Base-by-base conservation (phyloP, 352 stramenopile genomes). In the Phytopythium sindhum region DNA sequence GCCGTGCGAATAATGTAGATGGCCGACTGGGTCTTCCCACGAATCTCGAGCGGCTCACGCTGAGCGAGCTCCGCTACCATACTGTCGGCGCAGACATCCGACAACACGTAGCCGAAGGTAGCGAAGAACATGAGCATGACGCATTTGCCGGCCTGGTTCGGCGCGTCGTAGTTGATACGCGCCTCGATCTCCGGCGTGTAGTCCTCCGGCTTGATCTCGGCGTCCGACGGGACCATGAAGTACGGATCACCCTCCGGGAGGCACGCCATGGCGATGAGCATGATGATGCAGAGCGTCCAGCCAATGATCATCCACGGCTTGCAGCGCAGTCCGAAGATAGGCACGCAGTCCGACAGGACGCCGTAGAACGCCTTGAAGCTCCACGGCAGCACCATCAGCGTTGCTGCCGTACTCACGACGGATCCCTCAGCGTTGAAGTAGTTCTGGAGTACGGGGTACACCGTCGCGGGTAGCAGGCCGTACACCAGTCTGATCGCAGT, bases 21-120 rank as follows among this genome's bases (percentile, higher is more conserved):
- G 9, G 39, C 39, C 39, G 39, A 45, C 39, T 45, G 39, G 14
- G 39, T 45, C 39, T 45, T 45, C 14, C 39, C 39, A 45, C 39
- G 39, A 17, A 45, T 17, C 12, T 19, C 39, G 17, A 45, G 39
- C 17, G 39, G 39, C 39, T 45, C 39, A 6, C 39, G 17, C 39
- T 90, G 60, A 39, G 70, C 66, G 44, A 78, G 55, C 61, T 83
- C 67, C 11, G 83, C 75, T 17, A 45, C 39, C 39, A 45, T 45
- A 45, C 39, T 45, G 39, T 45, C 39, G 39, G 39, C 39, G 39
- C 26, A 77, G 0, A 92, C 81, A 59, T 91, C 82, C 11, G 84
- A 71, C 60, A 90, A 76, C 31, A 91, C 65, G 60, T 92, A 93
- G 26, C 84, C 84, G 29, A 86, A 53, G n/a, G 80, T 74, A 0